Evolutionary conservation across 1,284 basidiomycete genomes (phyloP), one percentile per base, ranked within the genome.

Genomic region (Stereum hirsutum): DNA sequence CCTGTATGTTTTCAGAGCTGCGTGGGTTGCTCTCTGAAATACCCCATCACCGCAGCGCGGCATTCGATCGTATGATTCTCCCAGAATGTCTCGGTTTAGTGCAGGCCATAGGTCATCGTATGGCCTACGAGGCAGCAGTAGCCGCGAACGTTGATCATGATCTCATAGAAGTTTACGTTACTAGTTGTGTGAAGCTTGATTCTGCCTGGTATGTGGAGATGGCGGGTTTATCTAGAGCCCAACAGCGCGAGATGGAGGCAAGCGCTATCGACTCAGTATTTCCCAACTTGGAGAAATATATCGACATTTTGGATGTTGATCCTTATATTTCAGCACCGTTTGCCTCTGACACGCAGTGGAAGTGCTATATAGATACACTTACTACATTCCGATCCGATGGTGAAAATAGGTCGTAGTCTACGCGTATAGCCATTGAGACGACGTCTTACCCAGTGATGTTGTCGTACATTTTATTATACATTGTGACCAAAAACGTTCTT

Each of bases 51-150:
- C 60, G 65, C 23, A 58, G 57, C 36, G 46, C 49, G 3, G 51
- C 49, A 1, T 63, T 62, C 41, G 59, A 62, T 51, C 52, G 52
- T 14, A 53, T 54, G 17, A 42, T 69, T 19, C 61, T 70, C 14
- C 70, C 69, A 0, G 55, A 54, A 11, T 68, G 65, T 52, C 54
- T 57, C 23, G 47, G 55, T 1, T 49, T 69, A 12, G 58, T 70
- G 19, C 59, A 68, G 43, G 64, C 65, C 6, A 67, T 72, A 35
- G 71, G 70, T 2, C 61, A 68, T 49, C 62, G 69, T 2, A 66
- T 74, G 56, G 67, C 69, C 8, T 72, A 70, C 49, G 71, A 72
- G 14, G 66, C 70, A 0, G 70, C 70, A 0, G 49, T 62, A 23
- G 53, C 50, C 0, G 58, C 57, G 1, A 55, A 54, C 4, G 47